phyloP scores from a whole-genome alignment of 768 basidiomycete genomes.

The Mycena rebaudengoi region DNA sequence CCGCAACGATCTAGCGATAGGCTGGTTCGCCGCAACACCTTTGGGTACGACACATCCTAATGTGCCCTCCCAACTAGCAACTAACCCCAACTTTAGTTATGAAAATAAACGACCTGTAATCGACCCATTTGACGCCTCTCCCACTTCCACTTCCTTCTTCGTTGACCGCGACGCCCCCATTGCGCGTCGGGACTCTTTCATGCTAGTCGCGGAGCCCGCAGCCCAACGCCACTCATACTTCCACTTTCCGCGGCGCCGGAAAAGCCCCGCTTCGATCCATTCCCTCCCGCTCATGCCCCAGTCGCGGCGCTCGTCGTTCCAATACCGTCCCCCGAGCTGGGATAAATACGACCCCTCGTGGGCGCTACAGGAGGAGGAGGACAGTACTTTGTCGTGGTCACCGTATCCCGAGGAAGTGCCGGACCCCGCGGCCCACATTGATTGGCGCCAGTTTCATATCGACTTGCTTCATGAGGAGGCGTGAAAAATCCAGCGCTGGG shows the following conservation, averaged over 20 bases:
- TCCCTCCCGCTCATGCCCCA: constrained; percentile 38
- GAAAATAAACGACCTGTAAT: constrained; percentile 31
- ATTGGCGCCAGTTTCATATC: constrained; percentile 68
- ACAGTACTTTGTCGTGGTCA: constrained; percentile 19
- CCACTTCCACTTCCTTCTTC: constrained; percentile 54
- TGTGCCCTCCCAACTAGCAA: background rate
- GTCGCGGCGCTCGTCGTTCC: constrained; percentile 42
- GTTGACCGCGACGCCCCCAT: constrained; percentile 38
- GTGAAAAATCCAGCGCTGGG: too few species aligned
- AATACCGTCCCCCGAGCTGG: constrained; percentile 35
- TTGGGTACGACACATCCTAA: constrained; percentile 8
- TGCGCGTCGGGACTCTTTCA: constrained; percentile 22
- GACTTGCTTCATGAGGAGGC: constrained; percentile 42
- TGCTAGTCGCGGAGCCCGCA: constrained; percentile 41
- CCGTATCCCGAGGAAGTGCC: constrained; percentile 36
- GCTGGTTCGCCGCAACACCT: background rate
- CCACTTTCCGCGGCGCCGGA: constrained; percentile 32
- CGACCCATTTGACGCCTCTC: constrained; percentile 52
- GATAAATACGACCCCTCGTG: constrained; percentile 45
- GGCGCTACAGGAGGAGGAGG: constrained; percentile 50
- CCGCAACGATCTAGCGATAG: background rate
- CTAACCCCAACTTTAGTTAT: constrained; percentile 16
- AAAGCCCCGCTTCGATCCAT: constrained; percentile 42
- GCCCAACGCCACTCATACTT: constrained; percentile 24
- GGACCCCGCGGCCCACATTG: constrained; percentile 51